Percentiles rank a stretch among this genome's conserved stretches.
These are phyloP conservation scores for Oryza meyeriana DNA, from an alignment of 176 grass and related monocot genomes.

Conservation along the genomic window DNA sequence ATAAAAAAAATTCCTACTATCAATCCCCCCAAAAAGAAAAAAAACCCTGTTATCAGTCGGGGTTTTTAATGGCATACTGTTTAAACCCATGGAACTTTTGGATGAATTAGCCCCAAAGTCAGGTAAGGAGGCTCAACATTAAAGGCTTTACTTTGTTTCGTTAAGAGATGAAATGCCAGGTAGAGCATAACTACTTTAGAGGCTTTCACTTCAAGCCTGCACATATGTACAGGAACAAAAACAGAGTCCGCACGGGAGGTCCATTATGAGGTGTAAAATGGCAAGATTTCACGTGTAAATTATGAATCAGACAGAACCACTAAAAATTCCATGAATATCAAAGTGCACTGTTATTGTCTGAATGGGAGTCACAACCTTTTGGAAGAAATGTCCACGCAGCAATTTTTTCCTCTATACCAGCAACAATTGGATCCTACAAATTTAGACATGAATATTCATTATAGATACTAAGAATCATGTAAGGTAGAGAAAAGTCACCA, in stretches of 20 bases:
- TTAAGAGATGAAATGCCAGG: neutral
- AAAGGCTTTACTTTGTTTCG: neutral
- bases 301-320: neutral
- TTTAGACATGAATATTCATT: slow-evolving; percentile 17
- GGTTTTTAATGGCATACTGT: neutral
- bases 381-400: slow-evolving; percentile 98
- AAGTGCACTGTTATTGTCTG: neutral
- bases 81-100: neutral
- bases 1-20: neutral
- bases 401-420: slow-evolving; percentile 89
- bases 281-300: neutral
- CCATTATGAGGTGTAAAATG: neutral
- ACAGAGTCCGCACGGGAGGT: neutral
- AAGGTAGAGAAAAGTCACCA: neutral
- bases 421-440: slow-evolving; percentile 85
- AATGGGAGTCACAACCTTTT: slow-evolving; percentile 62
- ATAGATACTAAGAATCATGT: slow-evolving; percentile 26
- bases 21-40: too few relatives aligned
- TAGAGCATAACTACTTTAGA: neutral
- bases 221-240: neutral
- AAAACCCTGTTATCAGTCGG: neutral
- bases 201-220: neutral
- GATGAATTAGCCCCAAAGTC: neutral
- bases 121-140: neutral
- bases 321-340: slow-evolving; percentile 3